Evolutionary conservation across 345 rosid genomes (phyloP).

Genomic region (Noccaea caerulescens): DNA sequence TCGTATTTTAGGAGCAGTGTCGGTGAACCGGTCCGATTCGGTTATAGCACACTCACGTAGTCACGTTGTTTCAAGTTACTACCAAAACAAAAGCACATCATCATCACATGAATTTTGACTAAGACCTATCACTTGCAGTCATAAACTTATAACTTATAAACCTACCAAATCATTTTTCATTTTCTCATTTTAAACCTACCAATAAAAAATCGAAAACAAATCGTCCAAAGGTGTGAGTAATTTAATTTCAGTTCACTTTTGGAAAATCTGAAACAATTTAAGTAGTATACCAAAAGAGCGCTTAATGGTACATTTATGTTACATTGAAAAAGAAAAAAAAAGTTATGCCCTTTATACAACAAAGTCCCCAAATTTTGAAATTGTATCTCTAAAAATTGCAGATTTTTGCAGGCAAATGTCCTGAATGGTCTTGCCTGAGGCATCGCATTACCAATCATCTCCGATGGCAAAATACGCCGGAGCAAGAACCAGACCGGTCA

Average conservation of each 20-base stretch:
- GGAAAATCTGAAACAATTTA: neutral
- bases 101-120: constrained; percentile 29
- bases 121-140: constrained; percentile 5
- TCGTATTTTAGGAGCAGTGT: constrained; percentile 10
- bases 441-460: constrained; percentile 29
- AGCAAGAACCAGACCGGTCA: constrained; percentile 43
- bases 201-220: constrained; percentile 10
- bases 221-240: neutral
- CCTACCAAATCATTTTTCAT: neutral
- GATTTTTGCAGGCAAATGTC: constrained; percentile 16
- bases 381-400: neutral
- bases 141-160: neutral
- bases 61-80: neutral
- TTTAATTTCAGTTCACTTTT: neutral
- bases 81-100: constrained; percentile 14
- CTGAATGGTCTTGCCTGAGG: constrained; percentile 36
- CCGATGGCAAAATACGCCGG: constrained; percentile 52
- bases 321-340: neutral
- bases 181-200: neutral
- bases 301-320: constrained; percentile 16
- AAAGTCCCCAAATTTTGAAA: neutral
- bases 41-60: neutral
- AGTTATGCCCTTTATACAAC: constrained; percentile 7
- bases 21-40: constrained; percentile 31
- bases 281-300: constrained; percentile 16